phyloP scores from a whole-genome alignment of 495 filamentous ascomycete species.

The Penicillium robsamsonii region DNA sequence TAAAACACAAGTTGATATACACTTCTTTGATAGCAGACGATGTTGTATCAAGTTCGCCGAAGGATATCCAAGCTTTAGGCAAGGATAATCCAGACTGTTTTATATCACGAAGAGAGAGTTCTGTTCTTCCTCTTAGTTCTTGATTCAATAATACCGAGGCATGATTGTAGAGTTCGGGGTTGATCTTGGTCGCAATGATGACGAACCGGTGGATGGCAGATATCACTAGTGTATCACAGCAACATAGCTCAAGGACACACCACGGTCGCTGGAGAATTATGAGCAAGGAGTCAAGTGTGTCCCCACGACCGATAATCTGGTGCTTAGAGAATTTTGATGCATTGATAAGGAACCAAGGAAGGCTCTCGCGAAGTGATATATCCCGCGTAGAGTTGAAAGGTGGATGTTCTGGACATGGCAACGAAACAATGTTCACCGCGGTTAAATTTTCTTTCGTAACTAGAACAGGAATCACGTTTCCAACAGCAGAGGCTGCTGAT shows the following conservation, averaged over 20 bases:
- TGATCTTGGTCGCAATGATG: slow-evolving; percentile 1
- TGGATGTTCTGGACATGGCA: slow-evolving; percentile 2
- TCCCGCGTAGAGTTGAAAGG: not conserved
- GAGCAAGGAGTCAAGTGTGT: slow-evolving; percentile 14
- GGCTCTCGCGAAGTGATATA: not conserved
- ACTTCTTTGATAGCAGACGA: not conserved
- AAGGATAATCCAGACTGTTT: not conserved
- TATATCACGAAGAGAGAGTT: not conserved
- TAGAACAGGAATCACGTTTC: slow-evolving; percentile 3
- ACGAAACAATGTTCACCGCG: not conserved
- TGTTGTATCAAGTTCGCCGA: not conserved
- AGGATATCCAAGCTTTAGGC: not conserved
- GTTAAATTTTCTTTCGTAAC: not conserved
- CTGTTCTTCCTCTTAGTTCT: slow-evolving; percentile 2
- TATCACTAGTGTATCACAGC: slow-evolving; percentile 15
- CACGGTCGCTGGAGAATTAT: slow-evolving; percentile 24
- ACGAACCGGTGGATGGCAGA: slow-evolving; percentile 11
- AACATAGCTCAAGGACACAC: slow-evolving; percentile 27
- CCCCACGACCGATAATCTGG: slow-evolving; percentile 16
- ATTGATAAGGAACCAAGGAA: slow-evolving; percentile 25
- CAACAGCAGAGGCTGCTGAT: slow-evolving; percentile 3
- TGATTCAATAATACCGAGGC: slow-evolving; percentile 14
- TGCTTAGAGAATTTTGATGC: slow-evolving; percentile 16
- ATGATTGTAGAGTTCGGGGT: slow-evolving; percentile 10
- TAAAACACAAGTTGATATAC: slow-evolving; percentile 9